Percentiles rank a stretch among this genome's conserved stretches.
phyloP scores from a whole-genome alignment of 139 green algal species.

The Micromonas pusilla region DNA sequence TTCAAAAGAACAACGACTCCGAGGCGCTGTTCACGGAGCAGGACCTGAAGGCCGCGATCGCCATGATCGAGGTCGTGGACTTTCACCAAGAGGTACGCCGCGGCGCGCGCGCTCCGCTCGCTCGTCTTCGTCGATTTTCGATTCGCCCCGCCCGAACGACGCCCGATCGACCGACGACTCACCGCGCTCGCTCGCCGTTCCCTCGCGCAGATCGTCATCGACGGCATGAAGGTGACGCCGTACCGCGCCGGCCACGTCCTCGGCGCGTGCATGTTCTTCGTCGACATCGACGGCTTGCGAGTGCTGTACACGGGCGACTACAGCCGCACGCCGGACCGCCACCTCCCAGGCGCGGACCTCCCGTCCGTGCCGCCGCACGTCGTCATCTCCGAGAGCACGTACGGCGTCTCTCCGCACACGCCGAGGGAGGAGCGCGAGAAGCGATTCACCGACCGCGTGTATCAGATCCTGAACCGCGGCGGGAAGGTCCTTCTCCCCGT shows the following conservation, averaged over 20 bases:
- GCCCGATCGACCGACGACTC: too few species aligned
- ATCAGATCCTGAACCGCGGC: slow-evolving; percentile 58
- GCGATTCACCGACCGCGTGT: slow-evolving; percentile 63
- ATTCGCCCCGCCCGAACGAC: too few species aligned
- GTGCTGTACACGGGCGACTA: slow-evolving; percentile 83
- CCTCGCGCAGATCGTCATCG: slow-evolving; percentile 42
- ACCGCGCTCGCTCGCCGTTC: too few species aligned
- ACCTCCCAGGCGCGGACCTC: slow-evolving; percentile 74
- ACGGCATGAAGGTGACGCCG: slow-evolving; percentile 59
- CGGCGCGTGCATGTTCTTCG: slow-evolving; percentile 97
- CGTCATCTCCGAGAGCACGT: slow-evolving; percentile 59
- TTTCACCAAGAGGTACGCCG: slow-evolving; percentile 96
- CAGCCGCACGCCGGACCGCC: slow-evolving; percentile 38
- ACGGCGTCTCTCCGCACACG: slow-evolving; percentile 82
- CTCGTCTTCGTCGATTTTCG: too few species aligned
- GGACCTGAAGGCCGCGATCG: slow-evolving; percentile 76
- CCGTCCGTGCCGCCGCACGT: slow-evolving; percentile 73
- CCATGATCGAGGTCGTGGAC: slow-evolving; percentile 89
- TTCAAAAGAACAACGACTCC: slow-evolving; percentile 55
- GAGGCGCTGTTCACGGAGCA: slow-evolving; percentile 64
- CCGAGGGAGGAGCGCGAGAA: slow-evolving; percentile 73
- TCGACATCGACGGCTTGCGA: slow-evolving; percentile 84
- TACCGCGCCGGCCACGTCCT: slow-evolving; percentile 92
- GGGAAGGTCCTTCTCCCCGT: slow-evolving; percentile 88
- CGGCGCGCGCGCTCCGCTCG: too few species aligned